Conservation (phyloP, 805 yeast genomes). For the Yarrowia osloensis region DNA sequence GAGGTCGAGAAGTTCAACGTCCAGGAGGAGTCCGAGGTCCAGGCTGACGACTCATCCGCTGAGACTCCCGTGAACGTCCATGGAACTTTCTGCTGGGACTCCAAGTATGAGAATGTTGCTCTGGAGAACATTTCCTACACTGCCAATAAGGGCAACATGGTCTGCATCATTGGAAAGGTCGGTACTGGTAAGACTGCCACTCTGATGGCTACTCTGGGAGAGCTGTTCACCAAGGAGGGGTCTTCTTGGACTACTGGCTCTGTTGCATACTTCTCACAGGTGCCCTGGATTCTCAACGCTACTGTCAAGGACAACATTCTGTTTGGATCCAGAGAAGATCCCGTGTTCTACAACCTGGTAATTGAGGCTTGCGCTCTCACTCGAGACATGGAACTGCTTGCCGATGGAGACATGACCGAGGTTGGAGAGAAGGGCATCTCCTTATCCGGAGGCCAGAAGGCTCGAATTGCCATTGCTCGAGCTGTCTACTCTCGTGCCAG, state of each 20-base stretch:
- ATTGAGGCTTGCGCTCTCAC: constrained; percentile 66
- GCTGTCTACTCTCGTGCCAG: constrained; percentile 71
- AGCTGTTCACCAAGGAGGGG: constrained; percentile 62
- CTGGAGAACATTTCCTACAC: constrained; percentile 53
- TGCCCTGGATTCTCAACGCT: constrained; percentile 83
- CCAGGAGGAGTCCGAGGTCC: constrained; percentile 40
- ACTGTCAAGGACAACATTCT: constrained; percentile 72
- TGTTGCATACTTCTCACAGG: constrained; percentile 66
- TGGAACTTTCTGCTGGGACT: constrained; percentile 36
- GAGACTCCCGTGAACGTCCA: constrained; percentile 2
- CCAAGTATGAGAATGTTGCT: constrained; percentile 52
- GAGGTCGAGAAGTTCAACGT: constrained; percentile 40
- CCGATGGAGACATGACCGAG: constrained; percentile 78
- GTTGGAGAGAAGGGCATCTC: constrained; percentile 90
- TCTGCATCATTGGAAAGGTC: constrained; percentile 75
- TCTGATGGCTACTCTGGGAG: constrained; percentile 69
- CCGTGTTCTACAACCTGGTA: constrained; percentile 53
- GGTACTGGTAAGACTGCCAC: constrained; percentile 83
- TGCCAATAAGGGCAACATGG: constrained; percentile 65
- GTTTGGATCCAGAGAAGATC: constrained; percentile 62
- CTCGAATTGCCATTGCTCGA: constrained; percentile 79
- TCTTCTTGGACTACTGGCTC: constrained; percentile 53
- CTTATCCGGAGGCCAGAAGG: constrained; percentile 88
- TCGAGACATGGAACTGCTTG: constrained; percentile 64
- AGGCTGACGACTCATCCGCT: constrained; percentile 31